Base-by-base conservation (phyloP, 129 eudicot genomes). In the Heracleum sosnowskyi region DNA sequence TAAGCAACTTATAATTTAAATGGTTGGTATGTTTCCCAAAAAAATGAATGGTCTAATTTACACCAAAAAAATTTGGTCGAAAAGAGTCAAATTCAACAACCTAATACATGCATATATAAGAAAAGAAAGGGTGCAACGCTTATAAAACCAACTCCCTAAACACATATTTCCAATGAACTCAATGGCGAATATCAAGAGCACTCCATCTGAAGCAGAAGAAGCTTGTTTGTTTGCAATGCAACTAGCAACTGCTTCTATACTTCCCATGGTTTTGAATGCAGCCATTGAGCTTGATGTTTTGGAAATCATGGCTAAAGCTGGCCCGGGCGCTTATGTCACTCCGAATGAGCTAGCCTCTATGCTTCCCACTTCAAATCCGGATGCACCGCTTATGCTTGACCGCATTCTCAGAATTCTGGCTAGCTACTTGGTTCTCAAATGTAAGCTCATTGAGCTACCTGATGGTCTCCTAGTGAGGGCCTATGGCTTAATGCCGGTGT, bases 231-330 rank as follows among this genome's bases (percentile, higher is more conserved):
- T 5, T 2, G 44, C 44, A 40, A 40, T 40, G 44, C 44, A 40
- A 40, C 44, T 40, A 36, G n/a, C n/a, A n/a, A n/a, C n/a, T 73
- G 93, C 90, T 1, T 90, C 91, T 0, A 90, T 87, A 1, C 90
- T 87, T 1, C 97, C 96, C 46, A 89, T 91, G 97, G 95, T 89
- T 4, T 80, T 91, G 20, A 91, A 89, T 51, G 49, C 97, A 16
- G 92, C 95, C 29, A 69, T 91, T 1, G 95, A 91, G 80, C 90
- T 91, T 35, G 88, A 91, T 77, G 69, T 91, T 46, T 86, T 91
- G 1, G 97, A 91, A 82, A 89, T 66, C 31, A 89, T 86, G 15
- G 86, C 82, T 5, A 84, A 85, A 74, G 86, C 89, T 15, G 91
- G 97, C 51, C 4, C 5, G 3, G 51, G 51, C 4, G 24, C 5